Percentiles rank a stretch among this genome's conserved stretches.
Conservation (phyloP, 345 rosid genomes). For the Mercurialis annua region DNA sequence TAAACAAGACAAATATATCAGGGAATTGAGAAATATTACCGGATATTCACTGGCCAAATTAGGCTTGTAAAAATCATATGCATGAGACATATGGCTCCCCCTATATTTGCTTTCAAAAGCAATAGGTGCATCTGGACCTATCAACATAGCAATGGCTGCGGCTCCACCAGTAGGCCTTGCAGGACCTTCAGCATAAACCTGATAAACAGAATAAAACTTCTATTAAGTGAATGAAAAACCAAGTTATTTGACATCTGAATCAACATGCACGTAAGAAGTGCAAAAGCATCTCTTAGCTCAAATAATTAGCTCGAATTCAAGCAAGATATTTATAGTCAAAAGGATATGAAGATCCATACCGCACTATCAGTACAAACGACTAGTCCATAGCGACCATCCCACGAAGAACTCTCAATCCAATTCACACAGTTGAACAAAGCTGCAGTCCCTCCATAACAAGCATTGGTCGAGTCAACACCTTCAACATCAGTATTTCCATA, state of each 20-base stretch:
- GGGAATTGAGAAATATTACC: constrained; percentile 36
- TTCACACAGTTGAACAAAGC: constrained; percentile 96
- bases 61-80: constrained; percentile 98
- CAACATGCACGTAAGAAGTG: neutral
- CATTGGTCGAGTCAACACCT: constrained; percentile 98
- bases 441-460: constrained; percentile 99
- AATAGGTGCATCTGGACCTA: constrained; percentile 96
- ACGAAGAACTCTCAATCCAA: constrained; percentile 98
- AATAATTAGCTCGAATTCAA: neutral
- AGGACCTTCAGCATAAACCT: constrained; percentile 99
- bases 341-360: constrained; percentile 52
- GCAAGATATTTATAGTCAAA: neutral
- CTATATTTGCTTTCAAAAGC: constrained; percentile 89
- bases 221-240: constrained; percentile 13
- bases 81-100: constrained; percentile 98
- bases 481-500: constrained; percentile 93
- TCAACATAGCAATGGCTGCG: constrained; percentile 85
- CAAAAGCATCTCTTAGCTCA: constrained; percentile 11
- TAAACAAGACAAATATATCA: constrained; percentile 4
- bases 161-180: constrained; percentile 99
- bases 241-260: neutral
- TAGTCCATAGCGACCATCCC: constrained; percentile 99
- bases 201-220: constrained; percentile 27
- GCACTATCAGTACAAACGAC: constrained; percentile 98
- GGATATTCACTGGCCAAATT: constrained; percentile 99